Base-by-base conservation (phyloP, 805 yeast genomes). In the Millerago galiae region DNA sequence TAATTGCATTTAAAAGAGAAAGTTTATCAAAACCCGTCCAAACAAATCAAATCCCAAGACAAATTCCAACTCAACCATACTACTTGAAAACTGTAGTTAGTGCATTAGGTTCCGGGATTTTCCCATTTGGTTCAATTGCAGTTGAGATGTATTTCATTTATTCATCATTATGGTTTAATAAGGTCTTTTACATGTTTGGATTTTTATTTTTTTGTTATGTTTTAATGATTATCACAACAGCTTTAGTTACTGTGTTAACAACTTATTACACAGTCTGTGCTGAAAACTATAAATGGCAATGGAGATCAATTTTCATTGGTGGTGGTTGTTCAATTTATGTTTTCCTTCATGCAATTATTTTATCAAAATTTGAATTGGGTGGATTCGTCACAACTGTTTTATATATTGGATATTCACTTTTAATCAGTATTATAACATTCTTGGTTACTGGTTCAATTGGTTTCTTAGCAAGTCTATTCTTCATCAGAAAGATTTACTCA, bases 251-350 rank as follows among this genome's bases (percentile, higher is more conserved):
- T 0, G 69, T 89, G 17, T 70, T 91, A 56, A 74, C 88, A 62
- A 77, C 83, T 24, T 93, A 93, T 63, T 83, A 86, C 68, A 75
- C 88, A 4, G 72, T 93, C 51, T 87, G 95, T 59, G 70, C 87
- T 39, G 99, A 93, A 61, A 87, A 93, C 63, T 90, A 95, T 71
- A 79, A 81, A 62, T 93, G 99, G 99, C 97, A 91, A 60, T 93
- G 99, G 99, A 80, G 90, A 62, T 78, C 95, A 4, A 66, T 86
- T 53, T 77, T 83, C 55, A 75, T 88, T 46, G 86, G 95, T 24
- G 97, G 96, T 34, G 95, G 97, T 27, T 83, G 95, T 60, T 75
- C 95, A 0, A 52, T 82, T 41, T 93, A 91, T 61, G 82, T 90
- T 34, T 87, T 89, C 65, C 52, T 87, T 38, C 96, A 93, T 63